Base-by-base conservation (phyloP, 768 basidiomycete species). In the Tulasnella sp. region DNA sequence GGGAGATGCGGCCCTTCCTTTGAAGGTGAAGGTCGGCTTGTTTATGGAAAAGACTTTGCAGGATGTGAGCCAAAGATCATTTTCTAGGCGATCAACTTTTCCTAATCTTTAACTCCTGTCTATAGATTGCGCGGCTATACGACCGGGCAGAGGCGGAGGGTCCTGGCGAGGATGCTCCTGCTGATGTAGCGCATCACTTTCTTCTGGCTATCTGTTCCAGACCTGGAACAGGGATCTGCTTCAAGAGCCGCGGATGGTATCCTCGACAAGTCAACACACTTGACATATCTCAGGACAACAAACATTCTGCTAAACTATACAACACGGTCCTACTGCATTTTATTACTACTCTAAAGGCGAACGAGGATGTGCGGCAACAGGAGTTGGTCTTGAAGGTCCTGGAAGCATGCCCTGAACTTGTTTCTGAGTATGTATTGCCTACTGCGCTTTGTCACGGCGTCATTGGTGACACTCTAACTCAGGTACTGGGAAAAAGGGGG, bases 231-330 rank as follows among this genome's bases (percentile, higher is more conserved):
- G 92, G 92, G 0, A 75, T 96, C 12, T 97, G 92, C 66, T 96
- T 94, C 72, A 80, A 74, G 53, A 90, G 93, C 65, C 77, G 80
- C 7, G 92, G 92, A 2, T 97, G 92, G 92, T 97, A 96, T 65
- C 82, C 82, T 2, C 81, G 88, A 2, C 84, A 85, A 62, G 73
- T 70, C 24, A 78, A 76, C 0, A 73, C 74, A 0, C 65, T 66
- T 8, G 22, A 65, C 1, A 1, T 52, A 46, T 1, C 70, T 65
- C 60, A 67, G 66, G 57, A 73, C 69, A 64, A 65, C 24, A 27
- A n/a, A n/a, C 19, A 10, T 7, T 10, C n/a, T 10, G 73, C 76
- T 50, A 83, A 74, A 64, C 79, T 85, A 38, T 79, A 90, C 69
- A 96, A 97, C 68, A 86, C 85, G 66, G 87, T 93, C 12, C 74